Conservation (phyloP, 495 filamentous ascomycete species). For the Penicillium ochrochloron region DNA sequence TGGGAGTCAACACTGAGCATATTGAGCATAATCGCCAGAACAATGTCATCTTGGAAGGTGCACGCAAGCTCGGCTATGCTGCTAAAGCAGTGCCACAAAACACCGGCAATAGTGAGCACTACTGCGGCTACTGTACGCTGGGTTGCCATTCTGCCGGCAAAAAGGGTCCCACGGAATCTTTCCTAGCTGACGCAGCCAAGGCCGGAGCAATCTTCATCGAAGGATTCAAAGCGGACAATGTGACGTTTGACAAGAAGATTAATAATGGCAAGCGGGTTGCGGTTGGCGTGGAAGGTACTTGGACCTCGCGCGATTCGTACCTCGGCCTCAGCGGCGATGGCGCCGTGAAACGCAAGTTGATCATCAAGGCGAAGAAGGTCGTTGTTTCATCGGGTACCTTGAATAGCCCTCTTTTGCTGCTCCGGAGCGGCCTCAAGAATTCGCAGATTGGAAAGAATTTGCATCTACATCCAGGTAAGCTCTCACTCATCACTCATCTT, state of each 20-base stretch:
- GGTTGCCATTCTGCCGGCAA: conserved; percentile 77
- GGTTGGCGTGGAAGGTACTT: conserved; percentile 69
- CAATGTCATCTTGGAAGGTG: conserved; percentile 70
- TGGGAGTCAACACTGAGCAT: conserved; percentile 75
- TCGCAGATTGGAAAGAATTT: conserved; percentile 84
- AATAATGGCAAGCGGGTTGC: conserved; percentile 60
- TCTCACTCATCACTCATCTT: neutral
- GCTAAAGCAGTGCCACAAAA: conserved; percentile 80
- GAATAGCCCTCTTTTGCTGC: conserved; percentile 73
- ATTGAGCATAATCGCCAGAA: conserved; percentile 75
- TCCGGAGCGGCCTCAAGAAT: conserved; percentile 76
- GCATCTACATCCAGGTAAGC: conserved; percentile 71
- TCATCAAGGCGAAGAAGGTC: conserved; percentile 81
- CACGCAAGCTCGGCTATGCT: conserved; percentile 73
- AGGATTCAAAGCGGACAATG: conserved; percentile 68
- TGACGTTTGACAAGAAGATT: conserved; percentile 60
- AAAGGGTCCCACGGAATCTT: conserved; percentile 76
- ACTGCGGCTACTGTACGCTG: conserved; percentile 78
- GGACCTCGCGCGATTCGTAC: conserved; percentile 70
- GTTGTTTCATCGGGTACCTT: conserved; percentile 76
- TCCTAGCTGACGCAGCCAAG: conserved; percentile 75
- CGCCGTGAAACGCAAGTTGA: conserved; percentile 58
- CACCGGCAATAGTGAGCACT: conserved; percentile 67
- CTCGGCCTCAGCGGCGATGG: conserved; percentile 57
- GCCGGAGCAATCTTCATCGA: conserved; percentile 81